Evolutionary conservation across 768 basidiomycete genomes (phyloP).

Genomic region (Kwoniella dejecticola): DNA sequence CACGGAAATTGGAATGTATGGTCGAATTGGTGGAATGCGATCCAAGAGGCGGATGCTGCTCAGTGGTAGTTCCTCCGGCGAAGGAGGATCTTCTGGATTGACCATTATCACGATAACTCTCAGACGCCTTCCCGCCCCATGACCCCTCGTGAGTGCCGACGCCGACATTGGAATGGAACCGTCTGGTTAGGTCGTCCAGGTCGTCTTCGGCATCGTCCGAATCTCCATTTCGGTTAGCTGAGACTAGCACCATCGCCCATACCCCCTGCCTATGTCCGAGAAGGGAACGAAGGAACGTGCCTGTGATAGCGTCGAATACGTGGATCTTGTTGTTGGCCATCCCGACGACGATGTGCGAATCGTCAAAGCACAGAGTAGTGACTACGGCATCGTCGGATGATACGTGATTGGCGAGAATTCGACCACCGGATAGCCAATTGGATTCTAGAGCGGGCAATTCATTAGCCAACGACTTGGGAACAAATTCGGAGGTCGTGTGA

Average conservation of each 20-base stretch:
- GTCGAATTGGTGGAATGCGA: not conserved
- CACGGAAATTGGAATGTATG: not conserved
- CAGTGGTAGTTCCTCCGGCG: slow-evolving; percentile 12
- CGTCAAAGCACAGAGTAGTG: slow-evolving; percentile 81
- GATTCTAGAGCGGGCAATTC: slow-evolving; percentile 61
- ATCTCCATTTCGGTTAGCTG: slow-evolving; percentile 49
- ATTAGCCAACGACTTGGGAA: not conserved
- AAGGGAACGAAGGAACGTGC: slow-evolving; percentile 73
- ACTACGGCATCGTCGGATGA: slow-evolving; percentile 68
- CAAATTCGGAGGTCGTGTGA: not conserved
- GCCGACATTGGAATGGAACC: slow-evolving; percentile 2
- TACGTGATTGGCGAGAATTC: slow-evolving; percentile 67
- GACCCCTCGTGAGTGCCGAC: no score
- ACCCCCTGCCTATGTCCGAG: slow-evolving; percentile 86
- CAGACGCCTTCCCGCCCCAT: slow-evolving; percentile 10
- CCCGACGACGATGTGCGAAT: slow-evolving; percentile 81
- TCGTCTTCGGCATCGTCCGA: slow-evolving; percentile 2
- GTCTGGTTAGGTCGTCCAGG: slow-evolving; percentile 51
- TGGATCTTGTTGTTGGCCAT: slow-evolving; percentile 83
- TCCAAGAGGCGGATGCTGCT: slow-evolving; percentile 14
- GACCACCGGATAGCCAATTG: slow-evolving; percentile 78
- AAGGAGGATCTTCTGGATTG: slow-evolving; percentile 33
- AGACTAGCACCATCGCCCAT: slow-evolving; percentile 83
- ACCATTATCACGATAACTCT: slow-evolving; percentile 33
- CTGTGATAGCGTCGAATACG: slow-evolving; percentile 77